phyloP scores from a whole-genome alignment of 768 basidiomycete species.

The Leucosporidium yakuticum region DNA sequence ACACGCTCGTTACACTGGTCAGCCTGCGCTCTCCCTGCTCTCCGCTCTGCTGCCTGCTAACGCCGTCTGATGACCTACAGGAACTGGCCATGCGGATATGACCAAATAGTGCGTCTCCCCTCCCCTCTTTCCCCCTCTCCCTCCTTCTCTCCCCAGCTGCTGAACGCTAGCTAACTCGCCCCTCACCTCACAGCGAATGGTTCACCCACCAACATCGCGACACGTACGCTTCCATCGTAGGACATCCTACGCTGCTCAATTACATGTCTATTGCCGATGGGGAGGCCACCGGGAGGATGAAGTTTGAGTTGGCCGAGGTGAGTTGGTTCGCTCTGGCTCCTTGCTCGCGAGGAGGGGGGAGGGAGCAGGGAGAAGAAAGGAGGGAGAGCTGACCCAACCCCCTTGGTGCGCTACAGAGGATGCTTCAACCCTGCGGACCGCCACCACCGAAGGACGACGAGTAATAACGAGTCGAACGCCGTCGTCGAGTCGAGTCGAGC shows the following conservation, averaged over 20 bases:
- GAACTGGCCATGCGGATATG: slow-evolving; percentile 93
- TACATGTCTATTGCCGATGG: slow-evolving; percentile 91
- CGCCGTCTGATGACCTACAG: slow-evolving; percentile 44
- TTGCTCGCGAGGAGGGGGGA: neutral
- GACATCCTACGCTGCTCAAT: slow-evolving; percentile 76
- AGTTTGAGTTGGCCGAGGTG: slow-evolving; percentile 96
- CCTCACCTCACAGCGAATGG: slow-evolving; percentile 67
- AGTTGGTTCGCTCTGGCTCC: slow-evolving; percentile 21
- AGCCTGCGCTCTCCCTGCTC: slow-evolving; percentile 43
- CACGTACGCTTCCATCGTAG: slow-evolving; percentile 84
- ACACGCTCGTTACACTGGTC: slow-evolving; percentile 48
- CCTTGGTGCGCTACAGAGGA: slow-evolving; percentile 54
- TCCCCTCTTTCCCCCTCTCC: neutral
- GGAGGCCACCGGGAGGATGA: slow-evolving; percentile 78
- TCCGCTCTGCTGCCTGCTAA: neutral
- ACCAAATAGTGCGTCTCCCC: slow-evolving; percentile 74
- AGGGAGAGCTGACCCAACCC: neutral
- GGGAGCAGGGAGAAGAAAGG: neutral
- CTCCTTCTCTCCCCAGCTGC: neutral
- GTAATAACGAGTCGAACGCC: too few species aligned
- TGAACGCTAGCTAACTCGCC: neutral
- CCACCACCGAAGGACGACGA: slow-evolving; percentile 81
- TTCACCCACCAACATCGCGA: slow-evolving; percentile 95
- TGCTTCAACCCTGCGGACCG: slow-evolving; percentile 91
- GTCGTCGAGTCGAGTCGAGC: too few species aligned